Base-by-base conservation (phyloP, 2,329 filamentous ascomycete species). In the Venturia nashicola region DNA sequence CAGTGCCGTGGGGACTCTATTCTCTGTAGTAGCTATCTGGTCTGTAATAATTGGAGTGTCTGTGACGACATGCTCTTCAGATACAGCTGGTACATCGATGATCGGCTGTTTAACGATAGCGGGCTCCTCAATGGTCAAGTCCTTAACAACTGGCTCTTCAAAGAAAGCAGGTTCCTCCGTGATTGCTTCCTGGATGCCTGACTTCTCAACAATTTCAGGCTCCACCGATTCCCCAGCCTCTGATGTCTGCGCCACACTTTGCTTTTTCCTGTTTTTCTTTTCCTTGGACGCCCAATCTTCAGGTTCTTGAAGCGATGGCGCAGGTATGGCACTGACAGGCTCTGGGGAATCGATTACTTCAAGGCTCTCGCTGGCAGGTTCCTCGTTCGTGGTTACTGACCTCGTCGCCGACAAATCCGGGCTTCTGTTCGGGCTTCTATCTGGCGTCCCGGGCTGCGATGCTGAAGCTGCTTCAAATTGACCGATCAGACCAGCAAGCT, bases 211-310 rank as follows among this genome's bases (percentile, higher is more conserved):
- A 43, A 61, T 42, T 14, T 14, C 23, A 9, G 39, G 39, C 36
- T 46, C 23, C n/a, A 43, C 59, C 36, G 11, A 18, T 7, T 20
- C 59, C 39, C 16, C 34, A 39, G 32, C 5, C 7, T 14, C 42
- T 16, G 16, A 36, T 18, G 14, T 32, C 32, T 36, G 51, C 27
- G 51, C 32, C 27, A 34, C 32, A 57, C 51, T 57, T 43, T 63
- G 39, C 61, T 62, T 62, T 48, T 61, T 61, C 62, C 43, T 64
- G n/a, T n/a, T 59, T 51, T 64, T 64, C 55, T 64, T 43, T 34
- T 6, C 36, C 59, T 43, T 39, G 34, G n/a, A 18, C 12, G 14
- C n/a, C 36, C 12, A 11, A 18, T 43, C 34, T 18, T 60, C 39
- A 27, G 27, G 32, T 34, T 57, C 51, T 57, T 57, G 51, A 36